These are phyloP conservation scores for Reutealis trisperma DNA, from an alignment of 345 rosid species.

Conservation along the genomic window DNA sequence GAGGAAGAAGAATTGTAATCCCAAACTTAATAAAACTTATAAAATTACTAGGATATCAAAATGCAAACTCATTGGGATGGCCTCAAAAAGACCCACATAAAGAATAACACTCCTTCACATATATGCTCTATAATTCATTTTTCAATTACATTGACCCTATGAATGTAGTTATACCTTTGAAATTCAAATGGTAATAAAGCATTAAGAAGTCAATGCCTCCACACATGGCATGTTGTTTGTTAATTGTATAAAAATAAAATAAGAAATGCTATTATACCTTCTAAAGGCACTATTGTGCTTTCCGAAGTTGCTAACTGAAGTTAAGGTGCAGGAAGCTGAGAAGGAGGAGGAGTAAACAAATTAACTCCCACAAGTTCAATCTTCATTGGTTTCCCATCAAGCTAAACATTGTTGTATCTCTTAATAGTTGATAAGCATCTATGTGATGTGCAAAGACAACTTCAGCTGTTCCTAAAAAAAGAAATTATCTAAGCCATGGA, in stretches of 20 bases:
- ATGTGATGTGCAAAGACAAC: conserved; percentile 21
- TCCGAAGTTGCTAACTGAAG: conserved; percentile 3
- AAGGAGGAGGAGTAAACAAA: conserved; percentile 1
- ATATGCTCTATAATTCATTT: neutral
- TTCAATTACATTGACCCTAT: neutral
- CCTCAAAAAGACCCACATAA: neutral
- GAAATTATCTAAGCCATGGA: neutral
- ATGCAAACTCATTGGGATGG: no score
- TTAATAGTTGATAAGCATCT: conserved; percentile 31
- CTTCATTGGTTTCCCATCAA: conserved; percentile 33
- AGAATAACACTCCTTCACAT: neutral
- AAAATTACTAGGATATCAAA: no score
- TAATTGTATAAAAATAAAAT: neutral
- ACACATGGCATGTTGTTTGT: neutral
- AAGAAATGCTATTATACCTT: conserved; percentile 19
- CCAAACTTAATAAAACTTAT: no score
- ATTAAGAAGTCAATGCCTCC: neutral
- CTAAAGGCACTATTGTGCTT: conserved; percentile 7
- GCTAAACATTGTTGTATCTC: conserved; percentile 29
- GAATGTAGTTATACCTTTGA: no score
- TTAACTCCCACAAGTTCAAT: conserved; percentile 26
- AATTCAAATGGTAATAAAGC: neutral
- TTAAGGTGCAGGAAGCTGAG: neutral
- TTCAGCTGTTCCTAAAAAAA: conserved; percentile 30
- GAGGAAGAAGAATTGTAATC: no score